Conservation (phyloP, 352 stramenopile species). For the Discostella stelligera region DNA sequence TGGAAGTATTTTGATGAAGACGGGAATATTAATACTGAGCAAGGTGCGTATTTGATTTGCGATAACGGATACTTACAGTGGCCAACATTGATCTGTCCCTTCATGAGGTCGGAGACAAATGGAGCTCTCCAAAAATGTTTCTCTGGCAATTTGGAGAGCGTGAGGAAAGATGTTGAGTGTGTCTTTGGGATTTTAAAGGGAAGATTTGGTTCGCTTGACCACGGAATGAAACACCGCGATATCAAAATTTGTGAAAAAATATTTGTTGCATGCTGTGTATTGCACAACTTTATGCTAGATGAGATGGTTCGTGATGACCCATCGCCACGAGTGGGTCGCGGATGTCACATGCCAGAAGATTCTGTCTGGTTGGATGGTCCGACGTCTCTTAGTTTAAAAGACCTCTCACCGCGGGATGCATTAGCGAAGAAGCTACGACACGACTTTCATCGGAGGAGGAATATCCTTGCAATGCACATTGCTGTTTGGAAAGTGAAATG, state of each 20-base stretch:
- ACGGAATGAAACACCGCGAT: conserved; percentile 21
- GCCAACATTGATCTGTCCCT: conserved; percentile 41
- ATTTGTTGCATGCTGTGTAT: no score
- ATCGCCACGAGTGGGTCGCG: conserved; percentile 9
- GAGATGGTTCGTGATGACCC: conserved; percentile 3
- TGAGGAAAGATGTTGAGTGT: conserved; percentile 60
- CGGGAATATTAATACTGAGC: neutral
- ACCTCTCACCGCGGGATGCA: neutral
- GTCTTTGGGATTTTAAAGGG: conserved; percentile 43
- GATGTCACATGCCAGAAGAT: conserved; percentile 3
- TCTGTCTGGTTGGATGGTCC: conserved; percentile 14
- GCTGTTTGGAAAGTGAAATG: no score
- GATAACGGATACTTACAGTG: conserved; percentile 41
- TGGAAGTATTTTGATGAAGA: conserved; percentile 18
- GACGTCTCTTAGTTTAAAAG: neutral
- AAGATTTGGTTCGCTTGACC: conserved; percentile 20
- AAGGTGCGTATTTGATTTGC: conserved; percentile 45
- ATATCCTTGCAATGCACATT: no score
- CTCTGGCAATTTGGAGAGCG: conserved; percentile 35
- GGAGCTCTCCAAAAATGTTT: conserved; percentile 32
- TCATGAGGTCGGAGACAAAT: neutral
- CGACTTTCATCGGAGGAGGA: conserved; percentile 2
- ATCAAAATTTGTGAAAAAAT: conserved; percentile 19
- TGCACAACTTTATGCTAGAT: conserved; percentile 35
- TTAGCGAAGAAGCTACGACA: neutral